Conservation (phyloP, 768 basidiomycete species). For the Coprinellus aureogranulatus region DNA sequence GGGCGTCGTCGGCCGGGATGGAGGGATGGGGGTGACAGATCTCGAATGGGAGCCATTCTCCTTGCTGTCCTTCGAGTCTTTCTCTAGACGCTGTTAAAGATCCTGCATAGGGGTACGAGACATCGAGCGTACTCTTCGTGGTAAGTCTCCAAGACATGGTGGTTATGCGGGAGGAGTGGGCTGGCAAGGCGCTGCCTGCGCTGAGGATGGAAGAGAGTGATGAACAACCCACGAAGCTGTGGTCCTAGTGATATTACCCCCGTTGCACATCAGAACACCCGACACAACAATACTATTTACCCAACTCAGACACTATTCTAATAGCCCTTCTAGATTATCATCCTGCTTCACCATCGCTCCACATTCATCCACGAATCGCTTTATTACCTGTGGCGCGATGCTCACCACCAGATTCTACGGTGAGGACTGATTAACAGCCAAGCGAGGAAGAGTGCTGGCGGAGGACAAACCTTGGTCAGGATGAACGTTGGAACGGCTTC, state of each 20-base stretch:
- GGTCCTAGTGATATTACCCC: slow-evolving; percentile 3
- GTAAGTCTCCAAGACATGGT: slow-evolving; percentile 59
- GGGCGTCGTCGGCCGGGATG: slow-evolving; percentile 78
- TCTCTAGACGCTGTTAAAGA: slow-evolving; percentile 38
- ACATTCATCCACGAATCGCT: background rate
- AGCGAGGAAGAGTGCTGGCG: background rate
- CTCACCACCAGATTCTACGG: background rate
- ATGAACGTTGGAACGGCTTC: slow-evolving; percentile 85
- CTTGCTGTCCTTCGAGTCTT: slow-evolving; percentile 55
- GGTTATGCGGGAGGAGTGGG: too few species aligned
- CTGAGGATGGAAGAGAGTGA: background rate
- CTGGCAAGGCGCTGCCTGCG: background rate
- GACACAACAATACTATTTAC: background rate
- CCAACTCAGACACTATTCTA: too few species aligned
- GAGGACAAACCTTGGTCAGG: slow-evolving; percentile 40
- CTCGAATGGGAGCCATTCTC: slow-evolving; percentile 71
- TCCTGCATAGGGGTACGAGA: background rate
- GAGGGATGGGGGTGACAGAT: slow-evolving; percentile 72
- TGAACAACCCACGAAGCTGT: background rate
- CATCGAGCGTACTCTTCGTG: slow-evolving; percentile 37
- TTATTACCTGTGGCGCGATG: background rate
- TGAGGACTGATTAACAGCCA: background rate
- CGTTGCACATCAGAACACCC: slow-evolving; percentile 5
- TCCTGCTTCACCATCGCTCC: background rate
- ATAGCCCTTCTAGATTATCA: too few species aligned